Percentiles rank a stretch among this genome's conserved stretches.
phyloP scores from a whole-genome alignment of 139 green algal species.

The Coccomyxa sp. region DNA sequence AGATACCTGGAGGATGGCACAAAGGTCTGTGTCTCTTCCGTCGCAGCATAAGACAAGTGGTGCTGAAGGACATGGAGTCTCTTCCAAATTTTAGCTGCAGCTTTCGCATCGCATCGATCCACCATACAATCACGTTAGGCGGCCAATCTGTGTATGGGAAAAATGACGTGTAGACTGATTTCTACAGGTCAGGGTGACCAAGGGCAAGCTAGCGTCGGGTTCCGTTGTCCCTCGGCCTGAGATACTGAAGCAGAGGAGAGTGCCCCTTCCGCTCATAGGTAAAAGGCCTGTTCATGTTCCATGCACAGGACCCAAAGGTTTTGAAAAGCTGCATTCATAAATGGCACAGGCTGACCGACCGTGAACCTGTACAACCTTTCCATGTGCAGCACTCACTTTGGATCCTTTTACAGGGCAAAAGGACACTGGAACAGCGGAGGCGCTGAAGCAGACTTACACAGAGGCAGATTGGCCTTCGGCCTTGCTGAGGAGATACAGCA shows the following conservation, averaged over 20 bases:
- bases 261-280: conserved; percentile 15
- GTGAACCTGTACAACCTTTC: too few species aligned
- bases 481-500: not conserved
- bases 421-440: not conserved
- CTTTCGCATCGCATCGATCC: too few species aligned
- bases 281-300: not conserved
- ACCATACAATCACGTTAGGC: too few species aligned
- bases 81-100: too few species aligned
- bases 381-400: too few species aligned
- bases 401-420: not conserved
- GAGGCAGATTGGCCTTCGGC: not conserved
- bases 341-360: too few species aligned
- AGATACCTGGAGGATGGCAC: conserved; percentile 65
- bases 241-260: conserved; percentile 36
- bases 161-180: not conserved
- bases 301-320: not conserved
- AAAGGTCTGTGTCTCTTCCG: conserved; percentile 40
- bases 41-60: not conserved
- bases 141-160: too few species aligned
- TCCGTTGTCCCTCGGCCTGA: conserved; percentile 58
- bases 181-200: conserved; percentile 41
- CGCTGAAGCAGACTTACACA: not conserved
- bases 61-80: too few species aligned
- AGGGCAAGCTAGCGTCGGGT: conserved; percentile 42
- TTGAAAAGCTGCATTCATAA: too few species aligned